These are phyloP conservation scores for Cladosporium colombiae DNA, from an alignment of 2,329 filamentous ascomycete genomes.

Conservation along the genomic window DNA sequence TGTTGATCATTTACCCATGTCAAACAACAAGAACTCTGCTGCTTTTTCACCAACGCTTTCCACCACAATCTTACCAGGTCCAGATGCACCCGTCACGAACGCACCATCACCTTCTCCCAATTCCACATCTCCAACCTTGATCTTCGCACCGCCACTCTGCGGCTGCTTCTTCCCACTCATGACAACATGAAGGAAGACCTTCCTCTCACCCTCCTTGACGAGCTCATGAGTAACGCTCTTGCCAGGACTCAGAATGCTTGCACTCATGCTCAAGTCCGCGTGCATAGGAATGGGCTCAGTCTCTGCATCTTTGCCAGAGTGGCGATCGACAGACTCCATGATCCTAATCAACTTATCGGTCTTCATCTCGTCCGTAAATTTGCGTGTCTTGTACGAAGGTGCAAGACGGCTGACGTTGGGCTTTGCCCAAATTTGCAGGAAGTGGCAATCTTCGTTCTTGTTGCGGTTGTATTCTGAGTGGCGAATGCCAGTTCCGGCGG, in stretches of 20 bases:
- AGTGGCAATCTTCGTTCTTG: conserved; percentile 69
- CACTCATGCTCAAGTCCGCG: conserved; percentile 80
- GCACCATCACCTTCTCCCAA: conserved; percentile 79
- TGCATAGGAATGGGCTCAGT: conserved; percentile 78
- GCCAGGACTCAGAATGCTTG: conserved; percentile 68
- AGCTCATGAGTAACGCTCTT: conserved; percentile 70
- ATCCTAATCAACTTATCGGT: conserved; percentile 70
- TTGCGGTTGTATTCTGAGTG: conserved; percentile 85
- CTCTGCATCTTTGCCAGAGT: conserved; percentile 66
- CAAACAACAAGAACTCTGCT: conserved; percentile 53
- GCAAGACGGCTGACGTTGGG: conserved; percentile 72
- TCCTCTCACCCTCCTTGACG: conserved; percentile 64
- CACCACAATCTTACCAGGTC: conserved; percentile 47
- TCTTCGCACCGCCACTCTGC: conserved; percentile 70
- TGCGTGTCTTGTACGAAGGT: conserved; percentile 74
- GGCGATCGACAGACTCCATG: conserved; percentile 67
- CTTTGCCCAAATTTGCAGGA: conserved; percentile 85
- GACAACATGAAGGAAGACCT: conserved; percentile 78
- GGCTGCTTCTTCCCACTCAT: conserved; percentile 61
- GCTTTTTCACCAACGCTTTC: conserved; percentile 49
- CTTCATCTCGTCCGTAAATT: conserved; percentile 74
- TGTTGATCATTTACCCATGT: conserved; percentile 42
- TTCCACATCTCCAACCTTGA: conserved; percentile 67
- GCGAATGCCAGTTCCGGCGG: conserved; percentile 76
- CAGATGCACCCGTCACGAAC: conserved; percentile 61